Percentiles rank a stretch among this genome's conserved stretches.
phyloP scores from a whole-genome alignment of 176 grass and related monocot genomes.

The Rhynchospora pubera region DNA sequence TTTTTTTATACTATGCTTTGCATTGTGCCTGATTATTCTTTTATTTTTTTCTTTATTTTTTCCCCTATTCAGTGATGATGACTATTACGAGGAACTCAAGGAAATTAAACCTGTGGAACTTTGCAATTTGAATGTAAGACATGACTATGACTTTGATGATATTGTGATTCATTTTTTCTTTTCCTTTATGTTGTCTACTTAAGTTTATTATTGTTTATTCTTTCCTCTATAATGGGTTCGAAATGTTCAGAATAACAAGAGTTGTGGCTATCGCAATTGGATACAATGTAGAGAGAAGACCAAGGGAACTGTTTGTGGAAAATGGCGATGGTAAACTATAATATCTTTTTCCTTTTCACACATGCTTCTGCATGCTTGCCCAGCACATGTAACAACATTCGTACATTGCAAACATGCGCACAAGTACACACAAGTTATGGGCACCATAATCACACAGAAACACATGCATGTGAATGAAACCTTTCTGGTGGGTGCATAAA shows the following conservation, averaged over 20 bases:
- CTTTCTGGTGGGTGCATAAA: background rate
- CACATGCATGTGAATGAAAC: background rate
- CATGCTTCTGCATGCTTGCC: background rate
- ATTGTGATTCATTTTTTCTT: conserved; percentile 14
- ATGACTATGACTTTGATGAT: conserved; percentile 25
- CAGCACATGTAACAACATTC: background rate
- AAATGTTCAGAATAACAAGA: conserved; percentile 19
- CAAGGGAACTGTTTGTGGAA: conserved; percentile 46
- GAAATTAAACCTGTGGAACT: conserved; percentile 45
- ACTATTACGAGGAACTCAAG: conserved; percentile 31
- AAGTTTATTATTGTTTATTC: background rate
- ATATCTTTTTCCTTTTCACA: background rate
- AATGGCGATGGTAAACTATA: conserved; percentile 59
- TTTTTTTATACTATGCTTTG: background rate
- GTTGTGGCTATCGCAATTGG: conserved; percentile 43
- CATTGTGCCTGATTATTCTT: too few relatives aligned
- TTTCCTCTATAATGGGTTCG: conserved; percentile 18
- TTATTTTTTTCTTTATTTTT: background rate
- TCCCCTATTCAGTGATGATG: conserved; percentile 41
- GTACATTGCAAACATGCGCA: background rate
- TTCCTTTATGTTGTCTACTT: background rate
- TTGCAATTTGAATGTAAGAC: conserved; percentile 26
- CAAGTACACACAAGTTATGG: background rate
- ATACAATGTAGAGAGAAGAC: conserved; percentile 43
- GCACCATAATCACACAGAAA: background rate